Conservation (phyloP, 225 moss, liverwort and hornwort genomes). For the Physcomitrium patens region DNA sequence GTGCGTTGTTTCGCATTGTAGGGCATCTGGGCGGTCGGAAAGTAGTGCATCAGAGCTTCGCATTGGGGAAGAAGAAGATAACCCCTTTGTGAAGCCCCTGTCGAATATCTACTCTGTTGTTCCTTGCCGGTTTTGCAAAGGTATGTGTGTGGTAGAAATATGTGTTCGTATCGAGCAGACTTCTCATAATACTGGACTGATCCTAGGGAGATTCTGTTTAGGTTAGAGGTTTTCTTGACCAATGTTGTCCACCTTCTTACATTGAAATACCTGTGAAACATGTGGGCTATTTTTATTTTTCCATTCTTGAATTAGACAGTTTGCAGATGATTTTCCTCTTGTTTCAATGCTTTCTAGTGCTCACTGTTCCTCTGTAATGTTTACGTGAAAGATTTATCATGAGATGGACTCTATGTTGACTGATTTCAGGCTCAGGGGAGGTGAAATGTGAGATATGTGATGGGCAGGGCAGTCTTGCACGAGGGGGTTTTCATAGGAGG, state of each 20-base stretch:
- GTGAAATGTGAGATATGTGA: slow-evolving; percentile 74
- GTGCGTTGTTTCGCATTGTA: not conserved
- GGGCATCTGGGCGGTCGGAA: not conserved
- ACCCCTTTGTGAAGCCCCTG: slow-evolving; percentile 50
- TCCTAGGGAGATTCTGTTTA: not conserved
- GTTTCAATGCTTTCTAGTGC: not conserved
- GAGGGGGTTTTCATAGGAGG: slow-evolving; percentile 88
- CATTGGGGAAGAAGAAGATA: slow-evolving; percentile 23
- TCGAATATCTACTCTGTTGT: slow-evolving; percentile 56
- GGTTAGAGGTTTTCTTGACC: not conserved
- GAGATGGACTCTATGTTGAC: slow-evolving; percentile 1
- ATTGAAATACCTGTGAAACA: not conserved
- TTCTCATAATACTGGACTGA: not conserved
- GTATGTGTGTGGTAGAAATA: slow-evolving; percentile 22
- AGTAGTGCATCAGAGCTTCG: slow-evolving; percentile 1
- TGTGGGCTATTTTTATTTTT: not conserved
- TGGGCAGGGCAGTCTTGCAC: slow-evolving; percentile 79
- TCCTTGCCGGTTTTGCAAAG: slow-evolving; percentile 64
- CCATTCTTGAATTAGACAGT: not conserved
- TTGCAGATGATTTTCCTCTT: not conserved
- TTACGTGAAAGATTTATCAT: not conserved
- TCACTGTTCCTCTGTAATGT: slow-evolving; percentile 1
- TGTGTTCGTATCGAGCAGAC: not conserved
- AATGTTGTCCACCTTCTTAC: not conserved
- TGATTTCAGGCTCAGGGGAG: slow-evolving; percentile 61